Conservation (phyloP, 768 basidiomycete species). For the Fomitopsis pulvina region DNA sequence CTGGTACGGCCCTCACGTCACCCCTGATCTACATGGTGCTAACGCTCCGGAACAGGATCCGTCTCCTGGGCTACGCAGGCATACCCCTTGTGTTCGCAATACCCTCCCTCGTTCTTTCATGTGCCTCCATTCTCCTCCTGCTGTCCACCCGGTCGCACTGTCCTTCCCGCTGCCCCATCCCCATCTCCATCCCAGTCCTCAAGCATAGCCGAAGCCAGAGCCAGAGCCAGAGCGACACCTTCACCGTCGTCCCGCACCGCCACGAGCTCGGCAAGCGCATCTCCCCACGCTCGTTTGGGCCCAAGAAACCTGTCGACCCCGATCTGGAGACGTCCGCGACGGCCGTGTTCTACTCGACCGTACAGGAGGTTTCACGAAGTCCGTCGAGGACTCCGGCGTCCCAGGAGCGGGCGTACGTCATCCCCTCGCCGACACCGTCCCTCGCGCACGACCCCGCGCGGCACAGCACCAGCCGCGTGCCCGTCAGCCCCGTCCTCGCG, state of each 20-base stretch:
- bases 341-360: neutral
- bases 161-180: no score
- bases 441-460: constrained; percentile 6
- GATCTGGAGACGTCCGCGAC: neutral
- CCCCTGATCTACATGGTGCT: neutral
- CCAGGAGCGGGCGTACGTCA: constrained; percentile 3
- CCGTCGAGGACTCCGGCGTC: neutral
- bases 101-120: constrained; percentile 46
- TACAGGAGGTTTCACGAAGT: neutral
- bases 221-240: constrained; percentile 9
- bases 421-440: constrained; percentile 13
- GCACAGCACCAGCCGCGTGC: constrained; percentile 8
- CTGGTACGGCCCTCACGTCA: constrained; percentile 37
- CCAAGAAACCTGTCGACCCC: neutral
- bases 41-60: constrained; percentile 43
- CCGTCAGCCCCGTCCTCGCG: constrained; percentile 6
- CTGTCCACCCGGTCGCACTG: neutral
- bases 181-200: neutral
- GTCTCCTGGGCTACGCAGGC: constrained; percentile 60
- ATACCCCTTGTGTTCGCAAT: constrained; percentile 42
- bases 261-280: neutral
- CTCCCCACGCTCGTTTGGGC: neutral
- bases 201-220: neutral
- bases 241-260: constrained; percentile 16
- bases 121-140: constrained; percentile 28